Base-by-base conservation (phyloP, 1,284 basidiomycete species). In the Entoloma clypeatum region DNA sequence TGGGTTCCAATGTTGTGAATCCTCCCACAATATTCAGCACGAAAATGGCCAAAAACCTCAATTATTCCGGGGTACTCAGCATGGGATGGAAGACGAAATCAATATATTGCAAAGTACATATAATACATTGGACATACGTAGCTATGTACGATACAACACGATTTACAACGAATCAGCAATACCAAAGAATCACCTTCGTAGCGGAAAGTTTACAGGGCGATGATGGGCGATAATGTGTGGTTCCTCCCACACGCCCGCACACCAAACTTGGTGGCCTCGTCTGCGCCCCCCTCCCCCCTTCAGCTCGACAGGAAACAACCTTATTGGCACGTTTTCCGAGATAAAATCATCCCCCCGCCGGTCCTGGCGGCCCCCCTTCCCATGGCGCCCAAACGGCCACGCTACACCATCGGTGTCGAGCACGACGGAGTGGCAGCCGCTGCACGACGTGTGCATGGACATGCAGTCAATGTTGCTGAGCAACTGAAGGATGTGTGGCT, bases 401-500 rank as follows among this genome's bases (percentile, higher is more conserved):
- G 89, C 92, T 14, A 75, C 71, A 13, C 92, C 92, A 38, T 82
- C 69, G 22, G 77, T 61, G 65, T 90, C 88, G 44, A 94, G 61
- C 7, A 72, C 80, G 32, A 92, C 79, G 48, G 79, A 83, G 53
- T 90, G 82, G 54, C 86, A 87, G 2, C 80, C 80, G 8, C 67
- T 72, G 52, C 83, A 86, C 2, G 81, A 82, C 2, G 86, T 75
- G 58, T 92, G 79, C 34, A 92, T 64, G 17, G 86, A 85, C 11
- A 68, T 64, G 16, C 76, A 72, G 57, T 83, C 79, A 64, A 95
- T 72, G 57, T 94, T 92, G 58, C 80, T 75, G 18, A 97, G 70
- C 0, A 89, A 88, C 39, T 94, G 87, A 26, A 96, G 74, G 56
- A 95, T 91, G 61, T 92, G 79, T 0, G 93, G 92, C 59, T 85